Percentiles rank a stretch among this genome's conserved stretches.
Conservation (phyloP, 805 yeast species). For the Geotrichum ghanense region DNA sequence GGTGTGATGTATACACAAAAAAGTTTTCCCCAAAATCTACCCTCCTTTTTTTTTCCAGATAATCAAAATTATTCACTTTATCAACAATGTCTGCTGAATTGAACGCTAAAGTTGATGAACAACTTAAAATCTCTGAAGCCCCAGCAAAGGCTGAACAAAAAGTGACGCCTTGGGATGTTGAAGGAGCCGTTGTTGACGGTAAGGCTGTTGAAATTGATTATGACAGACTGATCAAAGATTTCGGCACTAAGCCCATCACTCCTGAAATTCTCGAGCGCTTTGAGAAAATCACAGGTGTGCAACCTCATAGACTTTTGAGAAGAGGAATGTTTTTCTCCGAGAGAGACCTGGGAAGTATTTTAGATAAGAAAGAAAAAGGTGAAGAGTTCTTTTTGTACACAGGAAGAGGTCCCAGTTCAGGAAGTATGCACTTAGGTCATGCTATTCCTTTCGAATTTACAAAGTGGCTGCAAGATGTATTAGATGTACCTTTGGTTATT, state of each 20-base stretch:
- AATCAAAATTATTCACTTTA: too few species aligned
- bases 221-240: slow-evolving; percentile 72
- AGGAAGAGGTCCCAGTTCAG: slow-evolving; percentile 94
- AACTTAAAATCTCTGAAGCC: background rate
- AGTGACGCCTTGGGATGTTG: slow-evolving; percentile 97
- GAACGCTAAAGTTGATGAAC: background rate
- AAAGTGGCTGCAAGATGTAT: slow-evolving; percentile 96
- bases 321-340: slow-evolving; percentile 91
- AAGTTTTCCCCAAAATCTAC: too few species aligned
- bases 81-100: background rate
- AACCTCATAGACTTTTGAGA: slow-evolving; percentile 82
- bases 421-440: slow-evolving; percentile 93
- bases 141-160: slow-evolving; percentile 31
- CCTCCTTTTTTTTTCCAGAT: too few species aligned
- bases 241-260: slow-evolving; percentile 71
- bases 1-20: too few species aligned
- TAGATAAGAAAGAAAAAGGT: slow-evolving; percentile 86
- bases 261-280: slow-evolving; percentile 67
- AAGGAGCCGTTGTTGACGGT: slow-evolving; percentile 96
- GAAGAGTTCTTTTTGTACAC: slow-evolving; percentile 93
- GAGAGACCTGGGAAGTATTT: slow-evolving; percentile 50
- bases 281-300: slow-evolving; percentile 70
- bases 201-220: slow-evolving; percentile 85
- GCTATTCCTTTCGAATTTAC: slow-evolving; percentile 93
- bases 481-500: slow-evolving; percentile 88